phyloP scores from a whole-genome alignment of 345 rosid species.

The Trapa bicornis region DNA sequence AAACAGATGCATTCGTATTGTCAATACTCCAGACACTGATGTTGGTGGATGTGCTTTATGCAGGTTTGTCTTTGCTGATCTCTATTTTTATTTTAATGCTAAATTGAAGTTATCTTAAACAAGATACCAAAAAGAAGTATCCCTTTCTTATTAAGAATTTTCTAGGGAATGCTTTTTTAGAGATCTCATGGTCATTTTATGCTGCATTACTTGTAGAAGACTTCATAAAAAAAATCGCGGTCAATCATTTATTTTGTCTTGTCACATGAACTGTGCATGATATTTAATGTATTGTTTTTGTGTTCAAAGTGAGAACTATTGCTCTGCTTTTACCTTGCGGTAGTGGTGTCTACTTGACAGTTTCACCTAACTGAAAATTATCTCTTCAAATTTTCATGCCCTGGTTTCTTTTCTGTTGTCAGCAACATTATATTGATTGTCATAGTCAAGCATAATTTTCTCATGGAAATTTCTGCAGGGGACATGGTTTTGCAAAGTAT shows the following conservation, averaged over 20 bases:
- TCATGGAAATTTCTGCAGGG: slow-evolving; percentile 30
- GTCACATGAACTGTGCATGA: no score
- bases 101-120: no score
- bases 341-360: no score
- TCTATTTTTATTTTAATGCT: neutral
- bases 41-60: slow-evolving; percentile 79
- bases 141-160: no score
- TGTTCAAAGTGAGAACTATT: neutral
- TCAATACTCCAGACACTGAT: slow-evolving; percentile 44
- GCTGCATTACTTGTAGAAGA: neutral
- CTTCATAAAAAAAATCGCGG: no score
- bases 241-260: no score
- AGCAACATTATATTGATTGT: neutral
- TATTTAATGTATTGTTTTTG: neutral
- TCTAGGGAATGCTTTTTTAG: no score
- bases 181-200: no score
- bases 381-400: neutral
- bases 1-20: slow-evolving; percentile 77
- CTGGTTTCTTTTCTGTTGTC: neutral
- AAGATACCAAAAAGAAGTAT: no score
- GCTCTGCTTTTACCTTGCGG: no score
- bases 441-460: slow-evolving; percentile 2
- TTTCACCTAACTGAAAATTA: neutral
- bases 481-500: slow-evolving; percentile 48
- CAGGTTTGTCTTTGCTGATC: slow-evolving; percentile 34